Evolutionary conservation across 1,139 yeast genomes (phyloP).

Genomic region (Protomyces macrosporus): DNA sequence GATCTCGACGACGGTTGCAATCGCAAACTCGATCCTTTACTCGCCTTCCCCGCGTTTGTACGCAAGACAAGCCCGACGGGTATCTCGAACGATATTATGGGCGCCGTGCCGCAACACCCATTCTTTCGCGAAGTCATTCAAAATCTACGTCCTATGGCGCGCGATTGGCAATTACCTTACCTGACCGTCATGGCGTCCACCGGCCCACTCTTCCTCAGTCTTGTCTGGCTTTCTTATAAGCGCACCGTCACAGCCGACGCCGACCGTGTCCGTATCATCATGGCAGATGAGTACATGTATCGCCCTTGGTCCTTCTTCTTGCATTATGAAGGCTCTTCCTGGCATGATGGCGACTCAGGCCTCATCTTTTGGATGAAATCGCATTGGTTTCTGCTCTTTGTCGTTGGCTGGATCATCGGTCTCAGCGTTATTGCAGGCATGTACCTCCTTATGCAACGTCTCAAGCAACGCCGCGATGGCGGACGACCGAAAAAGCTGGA

Average conservation of each 20-base stretch:
- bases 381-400: constrained; percentile 32
- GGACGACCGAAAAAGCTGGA: not conserved
- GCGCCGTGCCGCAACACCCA: constrained; percentile 79
- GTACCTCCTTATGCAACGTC: constrained; percentile 3
- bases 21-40: constrained; percentile 68
- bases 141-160: constrained; percentile 51
- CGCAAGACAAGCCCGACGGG: constrained; percentile 88
- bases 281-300: constrained; percentile 32
- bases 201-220: constrained; percentile 82
- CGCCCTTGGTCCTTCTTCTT: constrained; percentile 33
- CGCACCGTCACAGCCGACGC: constrained; percentile 29
- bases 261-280: constrained; percentile 33
- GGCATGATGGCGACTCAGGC: constrained; percentile 35
- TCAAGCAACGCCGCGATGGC: not conserved
- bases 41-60: constrained; percentile 77
- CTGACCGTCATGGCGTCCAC: constrained; percentile 90
- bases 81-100: constrained; percentile 89
- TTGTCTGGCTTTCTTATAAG: constrained; percentile 73
- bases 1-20: constrained; percentile 84
- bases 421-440: constrained; percentile 21
- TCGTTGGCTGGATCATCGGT: constrained; percentile 29
- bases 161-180: constrained; percentile 75
- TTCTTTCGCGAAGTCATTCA: constrained; percentile 69
- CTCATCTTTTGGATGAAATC: constrained; percentile 32
- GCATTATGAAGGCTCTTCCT: constrained; percentile 34